Base-by-base conservation (phyloP, 2,329 filamentous ascomycete species). In the Fusarium decemcellulare region DNA sequence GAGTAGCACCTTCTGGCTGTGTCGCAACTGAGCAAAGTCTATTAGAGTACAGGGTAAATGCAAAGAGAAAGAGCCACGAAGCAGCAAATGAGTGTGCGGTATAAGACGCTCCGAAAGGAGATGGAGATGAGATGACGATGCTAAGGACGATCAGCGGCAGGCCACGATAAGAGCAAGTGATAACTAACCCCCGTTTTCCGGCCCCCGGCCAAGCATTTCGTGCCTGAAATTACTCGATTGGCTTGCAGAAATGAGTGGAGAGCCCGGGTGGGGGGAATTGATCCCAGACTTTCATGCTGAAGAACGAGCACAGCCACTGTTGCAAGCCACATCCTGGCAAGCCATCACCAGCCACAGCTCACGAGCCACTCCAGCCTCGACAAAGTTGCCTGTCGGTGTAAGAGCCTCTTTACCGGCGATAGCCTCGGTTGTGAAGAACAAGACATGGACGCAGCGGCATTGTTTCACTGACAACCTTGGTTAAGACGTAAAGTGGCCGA, bases 191-290 rank as follows among this genome's bases (percentile, higher is more conserved):
- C 58, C 62, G n/a, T 50, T 66, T 54, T 36, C 32, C 27, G 34
- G 34, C 36, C n/a, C 32, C 18, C 29, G 40, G 40, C 37, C 36
- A 54, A 54, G 39, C 39, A 56, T 47, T n/a, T 30, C 39, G 56
- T 59, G 47, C 56, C 56, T 59, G 56, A 36, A 43, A 52, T 43
- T 16, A 34, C 40, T 51, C 39, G 39, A 47, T 59, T 54, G 50
- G 50, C 43, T 55, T 70, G 67, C 59, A 70, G 67, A 42, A 51
- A 52, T 44, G 43, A 63, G 67, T 67, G 67, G 67, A 44, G 63
- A 67, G 30, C 39, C 39, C 37, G n/a, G 23, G 23, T 37, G 36
- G 36, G 48, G 47, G 48, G 14, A 12, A 34, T 34, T 34, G 12
- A 34, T 40, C 7, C 8, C 32, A 23, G 16, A 16, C 27, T 2